phyloP scores from a whole-genome alignment of 2,329 filamentous ascomycete genomes.

The Trichoderma koningiopsis region DNA sequence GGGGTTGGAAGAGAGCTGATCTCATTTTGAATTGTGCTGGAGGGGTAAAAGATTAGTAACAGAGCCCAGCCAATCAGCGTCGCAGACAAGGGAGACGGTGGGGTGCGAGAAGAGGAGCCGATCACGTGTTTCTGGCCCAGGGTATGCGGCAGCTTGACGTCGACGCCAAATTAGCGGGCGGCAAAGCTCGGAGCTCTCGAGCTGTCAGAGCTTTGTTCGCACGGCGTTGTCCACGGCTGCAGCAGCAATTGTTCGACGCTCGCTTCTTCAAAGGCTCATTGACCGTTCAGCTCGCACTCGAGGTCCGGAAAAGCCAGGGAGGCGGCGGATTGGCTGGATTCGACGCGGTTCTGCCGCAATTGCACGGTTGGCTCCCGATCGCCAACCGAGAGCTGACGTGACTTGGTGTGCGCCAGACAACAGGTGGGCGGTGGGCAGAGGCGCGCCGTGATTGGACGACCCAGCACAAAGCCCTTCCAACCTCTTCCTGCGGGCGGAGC shows the following conservation, averaged over 20 bases:
- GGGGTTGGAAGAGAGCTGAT: constrained; percentile 49
- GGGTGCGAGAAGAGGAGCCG: constrained; percentile 19
- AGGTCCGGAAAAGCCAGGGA: neutral
- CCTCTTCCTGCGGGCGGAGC: constrained; percentile 14
- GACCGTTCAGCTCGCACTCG: neutral
- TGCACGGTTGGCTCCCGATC: constrained; percentile 13
- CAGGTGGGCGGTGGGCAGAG: constrained; percentile 19
- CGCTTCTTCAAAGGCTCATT: neutral
- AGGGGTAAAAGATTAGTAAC: constrained; percentile 46
- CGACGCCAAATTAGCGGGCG: neutral
- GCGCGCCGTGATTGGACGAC: constrained; percentile 20
- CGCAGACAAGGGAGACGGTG: constrained; percentile 28
- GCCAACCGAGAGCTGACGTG: constrained; percentile 23
- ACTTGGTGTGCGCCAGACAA: constrained; percentile 18
- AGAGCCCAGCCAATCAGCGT: constrained; percentile 34
- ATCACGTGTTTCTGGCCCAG: constrained; percentile 37
- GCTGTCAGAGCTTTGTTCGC: neutral
- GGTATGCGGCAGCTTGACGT: constrained; percentile 20
- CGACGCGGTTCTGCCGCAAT: constrained; percentile 3
- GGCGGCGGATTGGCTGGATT: neutral
- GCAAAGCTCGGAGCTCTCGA: neutral
- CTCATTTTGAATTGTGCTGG: constrained; percentile 48
- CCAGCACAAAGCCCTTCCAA: constrained; percentile 9
- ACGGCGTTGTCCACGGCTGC: neutral
- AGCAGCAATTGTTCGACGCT: neutral